phyloP scores from a whole-genome alignment of 306 rosid genomes.

The Lupinus albus region DNA sequence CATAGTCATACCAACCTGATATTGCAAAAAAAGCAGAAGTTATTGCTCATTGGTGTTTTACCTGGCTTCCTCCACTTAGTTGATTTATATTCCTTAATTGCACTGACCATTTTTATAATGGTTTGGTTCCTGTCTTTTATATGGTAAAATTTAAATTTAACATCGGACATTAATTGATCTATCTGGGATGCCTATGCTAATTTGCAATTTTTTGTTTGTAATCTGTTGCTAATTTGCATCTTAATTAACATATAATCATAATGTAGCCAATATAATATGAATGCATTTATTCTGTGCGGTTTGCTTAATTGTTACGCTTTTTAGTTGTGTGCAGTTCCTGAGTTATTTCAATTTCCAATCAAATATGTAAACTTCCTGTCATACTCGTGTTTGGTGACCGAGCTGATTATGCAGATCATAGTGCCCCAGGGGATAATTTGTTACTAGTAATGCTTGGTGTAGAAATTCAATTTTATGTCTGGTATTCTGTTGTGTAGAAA shows the following conservation, averaged over 20 bases:
- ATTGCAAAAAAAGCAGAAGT: not conserved
- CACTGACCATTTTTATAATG: constrained; percentile 5
- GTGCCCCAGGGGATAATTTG: not conserved
- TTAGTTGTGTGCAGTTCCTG: not conserved
- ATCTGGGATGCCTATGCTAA: constrained; percentile 27
- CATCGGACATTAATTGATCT: constrained; percentile 20
- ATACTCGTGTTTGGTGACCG: not conserved
- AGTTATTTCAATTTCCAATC: constrained; percentile 14
- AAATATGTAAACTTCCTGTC: not conserved
- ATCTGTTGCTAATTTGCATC: constrained; percentile 23
- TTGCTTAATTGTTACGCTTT: not conserved
- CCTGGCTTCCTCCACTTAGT: constrained; percentile 23
- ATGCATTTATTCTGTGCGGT: constrained; percentile 5
- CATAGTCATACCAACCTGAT: not conserved
- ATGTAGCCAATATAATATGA: not conserved
- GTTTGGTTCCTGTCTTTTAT: constrained; percentile 18
- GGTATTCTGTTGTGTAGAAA: constrained; percentile 14
- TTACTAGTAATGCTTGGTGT: not conserved
- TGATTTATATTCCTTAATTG: constrained; percentile 28
- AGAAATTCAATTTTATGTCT: constrained; percentile 14
- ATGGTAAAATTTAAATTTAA: constrained; percentile 26
- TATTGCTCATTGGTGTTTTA: constrained; percentile 9
- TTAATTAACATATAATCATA: not conserved
- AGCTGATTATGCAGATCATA: constrained; percentile 5
- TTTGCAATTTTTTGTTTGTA: not conserved